These are phyloP conservation scores for Colletotrichum tropicale DNA, from an alignment of 2,329 filamentous ascomycete species.

Conservation along the genomic window DNA sequence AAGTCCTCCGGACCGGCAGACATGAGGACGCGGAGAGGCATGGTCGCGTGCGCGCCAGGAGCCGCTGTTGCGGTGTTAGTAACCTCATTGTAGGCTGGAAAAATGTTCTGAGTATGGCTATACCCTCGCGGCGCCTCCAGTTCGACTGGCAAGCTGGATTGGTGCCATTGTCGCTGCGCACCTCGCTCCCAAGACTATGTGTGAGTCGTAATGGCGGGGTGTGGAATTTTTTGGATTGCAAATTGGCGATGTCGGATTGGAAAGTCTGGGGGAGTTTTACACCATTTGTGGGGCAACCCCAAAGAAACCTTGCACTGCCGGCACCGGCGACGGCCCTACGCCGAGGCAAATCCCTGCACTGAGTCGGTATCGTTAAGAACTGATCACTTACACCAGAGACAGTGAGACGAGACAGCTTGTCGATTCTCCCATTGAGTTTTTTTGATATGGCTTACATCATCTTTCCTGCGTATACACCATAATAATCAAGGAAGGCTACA, in stretches of 20 bases:
- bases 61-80: slow-evolving; percentile 34
- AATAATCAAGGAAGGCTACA: neutral
- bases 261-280: slow-evolving; percentile 19
- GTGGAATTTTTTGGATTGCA: slow-evolving; percentile 22
- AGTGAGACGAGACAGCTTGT: neutral
- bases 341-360: neutral
- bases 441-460: neutral
- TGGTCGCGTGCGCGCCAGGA: slow-evolving; percentile 28
- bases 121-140: slow-evolving; percentile 53
- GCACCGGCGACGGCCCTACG: slow-evolving; percentile 5
- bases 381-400: neutral
- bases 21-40: slow-evolving; percentile 10
- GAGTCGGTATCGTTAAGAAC: neutral
- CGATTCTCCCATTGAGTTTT: neutral
- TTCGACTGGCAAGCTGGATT: slow-evolving; percentile 54
- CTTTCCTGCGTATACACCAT: neutral
- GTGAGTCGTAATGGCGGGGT: slow-evolving; percentile 17
- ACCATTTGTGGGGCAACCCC: slow-evolving; percentile 5
- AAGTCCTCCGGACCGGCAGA: slow-evolving; percentile 19
- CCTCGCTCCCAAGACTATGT: slow-evolving; percentile 12
- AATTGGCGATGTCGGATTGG: slow-evolving; percentile 26
- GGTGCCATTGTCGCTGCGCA: slow-evolving; percentile 46
- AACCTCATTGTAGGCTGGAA: neutral
- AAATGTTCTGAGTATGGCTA: neutral
- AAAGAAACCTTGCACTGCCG: slow-evolving; percentile 11